Evolutionary conservation across 1,284 basidiomycete genomes (phyloP).

Genomic region (Pterulicium gracile): DNA sequence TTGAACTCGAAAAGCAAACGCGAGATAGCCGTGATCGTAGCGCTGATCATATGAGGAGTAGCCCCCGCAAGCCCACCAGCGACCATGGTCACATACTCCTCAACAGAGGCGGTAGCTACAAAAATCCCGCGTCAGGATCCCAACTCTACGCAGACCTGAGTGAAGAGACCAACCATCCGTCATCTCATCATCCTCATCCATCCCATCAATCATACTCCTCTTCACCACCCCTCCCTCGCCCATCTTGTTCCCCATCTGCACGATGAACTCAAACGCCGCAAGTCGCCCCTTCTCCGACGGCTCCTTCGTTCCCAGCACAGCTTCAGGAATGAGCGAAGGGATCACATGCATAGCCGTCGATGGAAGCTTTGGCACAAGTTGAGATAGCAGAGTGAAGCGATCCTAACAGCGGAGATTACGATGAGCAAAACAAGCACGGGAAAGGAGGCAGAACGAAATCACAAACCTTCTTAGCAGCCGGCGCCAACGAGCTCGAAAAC

Average conservation of each 20-base stretch:
- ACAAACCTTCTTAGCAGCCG: constrained; percentile 81
- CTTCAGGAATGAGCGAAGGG: constrained; percentile 87
- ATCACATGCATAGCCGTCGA: constrained; percentile 73
- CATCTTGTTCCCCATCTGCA: constrained; percentile 94
- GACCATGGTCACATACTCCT: constrained; percentile 96
- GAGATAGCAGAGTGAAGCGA: constrained; percentile 69
- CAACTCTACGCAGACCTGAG: constrained; percentile 1
- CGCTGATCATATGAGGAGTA: constrained; percentile 97
- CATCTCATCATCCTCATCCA: constrained; percentile 56
- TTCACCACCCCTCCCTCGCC: constrained; percentile 76
- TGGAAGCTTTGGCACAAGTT: constrained; percentile 67
- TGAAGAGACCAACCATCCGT: constrained; percentile 38
- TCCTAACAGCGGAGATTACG: constrained; percentile 37
- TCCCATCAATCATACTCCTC: constrained; percentile 68
- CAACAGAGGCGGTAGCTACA: constrained; percentile 66
- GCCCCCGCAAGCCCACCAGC: constrained; percentile 91
- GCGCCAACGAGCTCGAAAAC: constrained; percentile 52
- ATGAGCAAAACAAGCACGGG: constrained; percentile 4
- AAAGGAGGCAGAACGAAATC: constrained; percentile 1
- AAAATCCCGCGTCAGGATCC: constrained; percentile 4
- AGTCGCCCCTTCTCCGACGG: constrained; percentile 88
- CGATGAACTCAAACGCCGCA: constrained; percentile 85
- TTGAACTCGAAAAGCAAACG: constrained; percentile 95
- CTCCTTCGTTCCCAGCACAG: constrained; percentile 96
- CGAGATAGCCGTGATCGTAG: constrained; percentile 90